Conservation (phyloP, 2,329 filamentous ascomycete species). For the Botrytis aclada region DNA sequence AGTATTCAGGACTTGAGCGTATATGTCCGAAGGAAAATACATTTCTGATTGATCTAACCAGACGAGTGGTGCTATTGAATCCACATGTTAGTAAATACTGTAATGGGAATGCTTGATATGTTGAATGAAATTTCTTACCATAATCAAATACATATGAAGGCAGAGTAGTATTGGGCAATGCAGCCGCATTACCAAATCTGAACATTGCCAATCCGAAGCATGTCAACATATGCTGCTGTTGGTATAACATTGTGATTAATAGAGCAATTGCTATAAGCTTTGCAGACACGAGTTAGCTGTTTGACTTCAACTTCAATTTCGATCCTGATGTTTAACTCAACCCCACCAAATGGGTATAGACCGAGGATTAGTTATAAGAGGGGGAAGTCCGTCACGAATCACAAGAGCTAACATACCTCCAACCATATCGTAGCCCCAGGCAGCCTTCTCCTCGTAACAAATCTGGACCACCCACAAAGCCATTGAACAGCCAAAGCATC, state of each 20-base stretch:
- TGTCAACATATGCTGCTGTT: conserved; percentile 10
- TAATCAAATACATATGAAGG: conserved; percentile 46
- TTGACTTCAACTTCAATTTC: conserved; percentile 24
- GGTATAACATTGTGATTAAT: conserved; percentile 11
- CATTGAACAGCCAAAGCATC: background rate
- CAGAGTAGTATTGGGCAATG: conserved; percentile 32
- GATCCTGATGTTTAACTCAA: background rate
- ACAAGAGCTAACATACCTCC: conserved; percentile 21
- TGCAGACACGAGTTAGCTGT: background rate
- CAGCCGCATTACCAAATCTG: background rate
- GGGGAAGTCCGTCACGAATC: background rate
- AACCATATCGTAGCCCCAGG: conserved; percentile 20
- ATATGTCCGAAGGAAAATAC: conserved; percentile 50
- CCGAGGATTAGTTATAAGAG: background rate
- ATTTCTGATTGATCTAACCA: conserved; percentile 49
- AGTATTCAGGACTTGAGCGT: conserved; percentile 46
- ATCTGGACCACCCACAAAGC: conserved; percentile 13
- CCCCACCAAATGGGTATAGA: background rate
- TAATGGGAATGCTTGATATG: background rate
- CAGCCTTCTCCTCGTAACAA: background rate
- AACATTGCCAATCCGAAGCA: conserved; percentile 12
- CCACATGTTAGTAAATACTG: background rate
- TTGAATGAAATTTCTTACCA: conserved; percentile 37
- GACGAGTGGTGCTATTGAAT: conserved; percentile 46
- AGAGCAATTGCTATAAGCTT: conserved; percentile 18